Evolutionary conservation across 2,329 filamentous ascomycete species (phyloP).

Genomic region (Thelonectria rubi): DNA sequence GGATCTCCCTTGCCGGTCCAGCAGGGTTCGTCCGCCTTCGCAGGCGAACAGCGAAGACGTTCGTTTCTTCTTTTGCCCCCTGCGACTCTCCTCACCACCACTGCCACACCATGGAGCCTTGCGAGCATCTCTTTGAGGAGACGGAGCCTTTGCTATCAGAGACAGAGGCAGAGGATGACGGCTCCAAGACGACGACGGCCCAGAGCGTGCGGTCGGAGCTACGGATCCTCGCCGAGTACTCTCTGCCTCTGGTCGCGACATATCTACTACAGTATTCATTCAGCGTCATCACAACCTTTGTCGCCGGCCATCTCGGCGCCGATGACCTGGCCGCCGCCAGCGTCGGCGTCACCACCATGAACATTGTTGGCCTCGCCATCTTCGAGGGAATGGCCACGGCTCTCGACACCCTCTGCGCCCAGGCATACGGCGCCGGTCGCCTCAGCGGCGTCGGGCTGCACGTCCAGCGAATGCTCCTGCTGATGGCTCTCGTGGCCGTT

Average conservation of each 20-base stretch:
- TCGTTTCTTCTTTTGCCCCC: background rate
- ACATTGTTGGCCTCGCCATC: slow-evolving; percentile 61
- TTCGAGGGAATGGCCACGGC: slow-evolving; percentile 43
- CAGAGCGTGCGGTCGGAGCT: slow-evolving; percentile 29
- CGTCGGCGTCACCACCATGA: slow-evolving; percentile 62
- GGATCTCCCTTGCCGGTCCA: background rate
- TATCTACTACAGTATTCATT: slow-evolving; percentile 64
- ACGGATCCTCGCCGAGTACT: slow-evolving; percentile 37
- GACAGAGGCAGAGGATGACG: background rate
- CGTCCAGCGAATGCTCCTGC: slow-evolving; percentile 60
- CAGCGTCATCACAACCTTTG: slow-evolving; percentile 60
- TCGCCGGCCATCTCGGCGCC: slow-evolving; percentile 61
- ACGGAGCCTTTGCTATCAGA: slow-evolving; percentile 27
- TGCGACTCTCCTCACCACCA: background rate
- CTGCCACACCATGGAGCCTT: slow-evolving; percentile 19
- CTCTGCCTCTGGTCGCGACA: slow-evolving; percentile 60
- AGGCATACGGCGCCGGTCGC: slow-evolving; percentile 49
- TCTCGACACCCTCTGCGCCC: slow-evolving; percentile 40
- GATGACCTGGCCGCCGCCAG: slow-evolving; percentile 62
- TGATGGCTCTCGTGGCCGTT: slow-evolving; percentile 57
- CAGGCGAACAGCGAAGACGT: background rate
- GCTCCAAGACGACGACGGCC: background rate
- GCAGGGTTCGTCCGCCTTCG: background rate
- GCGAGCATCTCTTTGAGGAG: slow-evolving; percentile 16
- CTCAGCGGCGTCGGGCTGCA: slow-evolving; percentile 60